Evolutionary conservation across 192 early-diverging fungal genomes (phyloP).

Genomic region (Coemansia sp.): DNA sequence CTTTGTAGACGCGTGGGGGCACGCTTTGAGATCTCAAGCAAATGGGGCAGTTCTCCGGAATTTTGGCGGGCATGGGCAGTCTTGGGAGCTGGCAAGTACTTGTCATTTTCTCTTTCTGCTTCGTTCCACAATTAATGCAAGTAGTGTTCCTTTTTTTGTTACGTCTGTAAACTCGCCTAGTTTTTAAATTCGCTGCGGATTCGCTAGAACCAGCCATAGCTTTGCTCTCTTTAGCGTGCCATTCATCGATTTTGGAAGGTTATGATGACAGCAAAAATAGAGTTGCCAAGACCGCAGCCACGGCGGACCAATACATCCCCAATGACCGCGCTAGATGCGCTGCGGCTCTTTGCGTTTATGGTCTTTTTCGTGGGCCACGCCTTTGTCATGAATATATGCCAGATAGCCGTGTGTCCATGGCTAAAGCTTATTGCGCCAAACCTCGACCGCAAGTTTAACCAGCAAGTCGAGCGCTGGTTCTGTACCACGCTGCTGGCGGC

Average conservation of each 20-base stretch:
- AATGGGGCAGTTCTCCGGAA: background rate
- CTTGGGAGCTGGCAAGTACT: background rate
- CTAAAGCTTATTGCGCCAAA: constrained; percentile 23
- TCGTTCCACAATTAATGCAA: background rate
- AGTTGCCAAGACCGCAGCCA: background rate
- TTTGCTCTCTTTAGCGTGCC: background rate
- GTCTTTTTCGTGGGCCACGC: constrained; percentile 46
- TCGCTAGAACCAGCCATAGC: background rate
- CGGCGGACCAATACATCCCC: constrained; percentile 49
- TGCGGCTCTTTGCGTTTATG: constrained; percentile 30
- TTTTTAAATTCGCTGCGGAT: background rate
- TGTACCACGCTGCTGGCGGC: constrained; percentile 31
- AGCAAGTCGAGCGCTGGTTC: constrained; percentile 55
- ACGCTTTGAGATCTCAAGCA: background rate
- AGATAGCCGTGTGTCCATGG: constrained; percentile 39
- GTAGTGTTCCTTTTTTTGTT: background rate
- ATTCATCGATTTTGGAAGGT: background rate
- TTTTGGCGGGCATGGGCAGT: background rate
- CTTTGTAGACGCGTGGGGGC: background rate
- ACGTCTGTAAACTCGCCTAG: background rate
- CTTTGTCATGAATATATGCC: constrained; percentile 42
- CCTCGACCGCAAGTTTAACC: constrained; percentile 45
- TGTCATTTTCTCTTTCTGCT: background rate
- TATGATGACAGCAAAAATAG: background rate
- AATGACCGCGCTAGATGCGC: constrained; percentile 28